phyloP scores from a whole-genome alignment of 2,329 filamentous ascomycete species.

The Ceratocystis lukuohia region DNA sequence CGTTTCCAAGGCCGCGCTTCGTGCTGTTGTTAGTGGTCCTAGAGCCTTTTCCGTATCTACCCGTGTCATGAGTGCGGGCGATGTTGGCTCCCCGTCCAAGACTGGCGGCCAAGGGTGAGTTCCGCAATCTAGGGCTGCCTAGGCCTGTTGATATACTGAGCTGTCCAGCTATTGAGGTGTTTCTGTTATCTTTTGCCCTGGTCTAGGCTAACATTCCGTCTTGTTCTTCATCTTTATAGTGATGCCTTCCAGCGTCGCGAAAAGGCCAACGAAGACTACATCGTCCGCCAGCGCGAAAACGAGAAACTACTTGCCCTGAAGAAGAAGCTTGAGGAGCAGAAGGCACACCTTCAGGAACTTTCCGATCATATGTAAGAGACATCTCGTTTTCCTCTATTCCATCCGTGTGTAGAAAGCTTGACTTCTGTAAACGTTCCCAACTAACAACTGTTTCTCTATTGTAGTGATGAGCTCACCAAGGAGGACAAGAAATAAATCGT shows the following conservation, averaged over 20 bases:
- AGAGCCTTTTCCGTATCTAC: constrained; percentile 48
- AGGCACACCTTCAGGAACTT: constrained; percentile 70
- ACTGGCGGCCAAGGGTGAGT: constrained; percentile 42
- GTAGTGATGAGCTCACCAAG: constrained; percentile 64
- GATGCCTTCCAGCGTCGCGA: constrained; percentile 91
- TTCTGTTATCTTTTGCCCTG: neutral
- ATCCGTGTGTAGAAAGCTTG: neutral
- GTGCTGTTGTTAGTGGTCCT: constrained; percentile 34
- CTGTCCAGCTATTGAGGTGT: neutral
- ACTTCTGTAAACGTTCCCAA: neutral
- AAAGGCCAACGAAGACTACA: constrained; percentile 69
- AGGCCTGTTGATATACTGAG: too few relatives aligned
- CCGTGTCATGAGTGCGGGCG: constrained; percentile 54
- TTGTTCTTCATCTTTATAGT: constrained; percentile 33
- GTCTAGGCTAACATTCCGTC: neutral
- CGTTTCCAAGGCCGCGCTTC: constrained; percentile 40
- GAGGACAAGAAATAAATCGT: constrained; percentile 46
- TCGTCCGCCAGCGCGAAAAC: constrained; percentile 76
- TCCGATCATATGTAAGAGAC: constrained; percentile 67
- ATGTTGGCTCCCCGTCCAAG: constrained; percentile 49
- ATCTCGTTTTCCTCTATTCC: neutral
- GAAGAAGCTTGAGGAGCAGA: constrained; percentile 61
- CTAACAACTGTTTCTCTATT: constrained; percentile 7
- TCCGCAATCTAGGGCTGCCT: neutral
- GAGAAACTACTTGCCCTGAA: constrained; percentile 74